These are phyloP conservation scores for Coprinopsis marcescibilis DNA, from an alignment of 768 basidiomycete species.

Conservation along the genomic window DNA sequence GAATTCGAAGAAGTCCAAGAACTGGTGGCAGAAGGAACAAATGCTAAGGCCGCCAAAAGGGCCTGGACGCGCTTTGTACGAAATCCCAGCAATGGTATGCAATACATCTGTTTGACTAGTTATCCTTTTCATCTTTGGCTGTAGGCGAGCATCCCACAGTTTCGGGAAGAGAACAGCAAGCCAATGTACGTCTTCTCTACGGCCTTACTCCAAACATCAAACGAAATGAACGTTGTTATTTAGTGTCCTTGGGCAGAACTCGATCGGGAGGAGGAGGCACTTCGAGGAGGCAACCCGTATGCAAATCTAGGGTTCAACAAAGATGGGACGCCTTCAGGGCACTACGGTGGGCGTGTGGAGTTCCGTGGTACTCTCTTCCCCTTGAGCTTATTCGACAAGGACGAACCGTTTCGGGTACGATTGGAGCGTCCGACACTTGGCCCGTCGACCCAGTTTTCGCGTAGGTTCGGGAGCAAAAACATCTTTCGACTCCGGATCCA, in stretches of 20 bases:
- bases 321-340: conserved; percentile 29
- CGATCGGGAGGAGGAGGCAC: conserved; percentile 44
- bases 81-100: too few species aligned
- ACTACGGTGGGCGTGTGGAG: conserved; percentile 58
- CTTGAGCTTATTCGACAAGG: conserved; percentile 9
- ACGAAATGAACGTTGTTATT: too few species aligned
- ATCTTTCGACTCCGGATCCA: conserved; percentile 47
- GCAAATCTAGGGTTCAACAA: conserved; percentile 40
- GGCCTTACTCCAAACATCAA: neutral
- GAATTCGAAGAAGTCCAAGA: neutral
- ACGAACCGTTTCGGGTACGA: conserved; percentile 29
- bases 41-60: neutral
- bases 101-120: too few species aligned
- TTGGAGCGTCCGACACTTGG: conserved; percentile 47
- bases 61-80: too few species aligned
- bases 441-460: conserved; percentile 49
- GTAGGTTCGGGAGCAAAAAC: conserved; percentile 56
- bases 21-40: neutral
- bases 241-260: conserved; percentile 62
- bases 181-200: neutral
- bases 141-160: neutral
- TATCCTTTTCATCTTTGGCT: neutral
- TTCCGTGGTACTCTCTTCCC: conserved; percentile 37
- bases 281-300: conserved; percentile 23
- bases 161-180: too few species aligned